Evolutionary conservation across 2,329 filamentous ascomycete genomes (phyloP).

Genomic region (Juglanconis sp.): DNA sequence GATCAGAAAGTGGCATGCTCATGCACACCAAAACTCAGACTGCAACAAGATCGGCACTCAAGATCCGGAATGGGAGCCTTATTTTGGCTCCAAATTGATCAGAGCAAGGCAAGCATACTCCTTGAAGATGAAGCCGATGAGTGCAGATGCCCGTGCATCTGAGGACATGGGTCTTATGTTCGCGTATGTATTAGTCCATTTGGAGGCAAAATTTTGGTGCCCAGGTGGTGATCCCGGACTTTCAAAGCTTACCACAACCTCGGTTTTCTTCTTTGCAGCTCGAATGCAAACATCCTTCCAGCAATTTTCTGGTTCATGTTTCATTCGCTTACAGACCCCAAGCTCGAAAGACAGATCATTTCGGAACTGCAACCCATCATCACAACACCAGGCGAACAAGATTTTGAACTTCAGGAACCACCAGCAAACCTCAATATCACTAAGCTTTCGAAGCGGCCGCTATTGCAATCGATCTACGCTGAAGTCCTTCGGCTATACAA

Average conservation of each 20-base stretch:
- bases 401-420: no score
- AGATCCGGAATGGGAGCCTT: conserved; percentile 21
- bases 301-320: conserved; percentile 25
- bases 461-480: conserved; percentile 34
- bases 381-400: background rate
- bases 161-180: no score
- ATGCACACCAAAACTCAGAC: background rate
- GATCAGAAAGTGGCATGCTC: background rate
- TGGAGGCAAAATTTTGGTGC: no score
- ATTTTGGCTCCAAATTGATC: conserved; percentile 26
- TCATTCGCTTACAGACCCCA: conserved; percentile 21
- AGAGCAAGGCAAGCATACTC: conserved; percentile 19
- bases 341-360: conserved; percentile 21
- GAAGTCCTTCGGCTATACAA: conserved; percentile 31
- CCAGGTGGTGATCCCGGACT: no score
- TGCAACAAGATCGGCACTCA: background rate
- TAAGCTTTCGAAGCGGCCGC: conserved; percentile 21
- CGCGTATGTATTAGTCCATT: no score
- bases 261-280: conserved; percentile 15
- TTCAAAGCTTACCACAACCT: no score
- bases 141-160: no score
- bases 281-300: conserved; percentile 25
- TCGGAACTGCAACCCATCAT: conserved; percentile 20
- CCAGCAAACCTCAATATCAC: conserved; percentile 16
- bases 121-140: no score